Evolutionary conservation across 1,139 yeast genomes (phyloP), one percentile per base, ranked within the genome.

Genomic region (Zygosaccharomyces pseudobailii): DNA sequence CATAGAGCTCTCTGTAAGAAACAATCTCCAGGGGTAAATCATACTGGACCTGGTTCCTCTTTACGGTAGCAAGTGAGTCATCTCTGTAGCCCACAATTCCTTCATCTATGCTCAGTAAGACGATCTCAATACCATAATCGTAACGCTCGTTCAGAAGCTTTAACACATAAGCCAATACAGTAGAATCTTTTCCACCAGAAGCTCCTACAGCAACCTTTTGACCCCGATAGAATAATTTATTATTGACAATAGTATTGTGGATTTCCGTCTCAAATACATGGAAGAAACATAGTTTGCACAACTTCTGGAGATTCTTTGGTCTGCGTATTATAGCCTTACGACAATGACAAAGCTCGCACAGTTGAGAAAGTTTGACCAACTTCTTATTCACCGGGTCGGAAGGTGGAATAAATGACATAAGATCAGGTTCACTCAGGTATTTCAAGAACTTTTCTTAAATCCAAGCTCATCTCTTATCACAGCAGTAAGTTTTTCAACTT

Each of bases 71-170:
- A 45, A 94, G 72, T 2, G 97, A 89, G 64, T 94, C 98, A 68
- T 94, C 98, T 63, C 99, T 74, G 68, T 94, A 94, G 3, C 99
- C 99, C 48, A 86, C 84, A 57, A 94, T 94, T 19, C 99, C 99
- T 67, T 94, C 99, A 66, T 94, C 99, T 35, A 94, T 84, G 54
- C 96, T 85, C 40, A 94, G 71, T 36, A 94, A 72, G 1, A 87
- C 90, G 51, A 94, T 78, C 31, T 86, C 75, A 19, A 94, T 76
- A 0, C 96, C 96, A 65, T 94, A 94, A 59, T 86, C 71, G 67
- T 92, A 80, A 49, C 97, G 71, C 61, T 89, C 97, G 64, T 94
- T 94, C 51, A 94, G 71, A 0, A 92, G 79, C 62, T 89, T 92
- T 69, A 94, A 70, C 1, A 94, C 79, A 42, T 92, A 82, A 0